Evolutionary conservation across 257 asterid species (phyloP).

Genomic region (Solanum rostratum): DNA sequence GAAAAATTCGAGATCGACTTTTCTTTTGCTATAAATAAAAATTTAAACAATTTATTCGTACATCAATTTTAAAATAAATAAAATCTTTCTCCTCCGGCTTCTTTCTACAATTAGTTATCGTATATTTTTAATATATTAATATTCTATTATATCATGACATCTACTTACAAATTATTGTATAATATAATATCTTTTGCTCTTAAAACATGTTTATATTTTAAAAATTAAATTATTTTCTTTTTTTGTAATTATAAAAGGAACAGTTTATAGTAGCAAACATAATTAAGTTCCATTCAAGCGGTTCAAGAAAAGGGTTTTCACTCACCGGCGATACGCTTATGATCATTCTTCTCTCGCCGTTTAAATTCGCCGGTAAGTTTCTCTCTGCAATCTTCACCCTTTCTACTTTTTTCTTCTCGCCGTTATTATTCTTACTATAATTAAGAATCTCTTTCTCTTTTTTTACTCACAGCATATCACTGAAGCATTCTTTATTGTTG

Average conservation of each 20-base stretch:
- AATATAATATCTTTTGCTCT: background rate
- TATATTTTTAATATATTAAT: no score
- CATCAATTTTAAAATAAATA: background rate
- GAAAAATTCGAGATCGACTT: background rate
- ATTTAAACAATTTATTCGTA: background rate
- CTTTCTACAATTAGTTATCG: background rate
- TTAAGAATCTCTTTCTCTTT: background rate
- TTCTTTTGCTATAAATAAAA: background rate
- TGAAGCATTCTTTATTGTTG: background rate
- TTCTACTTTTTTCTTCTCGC: background rate
- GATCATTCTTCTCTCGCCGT: constrained; percentile 4
- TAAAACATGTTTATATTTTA: background rate
- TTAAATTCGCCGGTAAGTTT: background rate
- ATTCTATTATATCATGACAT: no score
- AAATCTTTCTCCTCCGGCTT: background rate
- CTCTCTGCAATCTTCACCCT: background rate
- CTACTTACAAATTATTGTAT: no score
- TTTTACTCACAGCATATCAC: background rate
- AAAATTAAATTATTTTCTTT: background rate
- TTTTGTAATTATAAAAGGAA: background rate
- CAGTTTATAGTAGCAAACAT: background rate
- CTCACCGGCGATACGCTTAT: constrained; percentile 1
- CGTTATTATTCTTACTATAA: background rate
- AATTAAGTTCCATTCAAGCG: background rate
- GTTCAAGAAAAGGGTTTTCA: constrained; percentile 15